A percentile compares a stretch with the other conserved stretches of the same genome.
phyloP scores from a whole-genome alignment of 1,284 basidiomycete genomes.

The Naganishia sp. region DNA sequence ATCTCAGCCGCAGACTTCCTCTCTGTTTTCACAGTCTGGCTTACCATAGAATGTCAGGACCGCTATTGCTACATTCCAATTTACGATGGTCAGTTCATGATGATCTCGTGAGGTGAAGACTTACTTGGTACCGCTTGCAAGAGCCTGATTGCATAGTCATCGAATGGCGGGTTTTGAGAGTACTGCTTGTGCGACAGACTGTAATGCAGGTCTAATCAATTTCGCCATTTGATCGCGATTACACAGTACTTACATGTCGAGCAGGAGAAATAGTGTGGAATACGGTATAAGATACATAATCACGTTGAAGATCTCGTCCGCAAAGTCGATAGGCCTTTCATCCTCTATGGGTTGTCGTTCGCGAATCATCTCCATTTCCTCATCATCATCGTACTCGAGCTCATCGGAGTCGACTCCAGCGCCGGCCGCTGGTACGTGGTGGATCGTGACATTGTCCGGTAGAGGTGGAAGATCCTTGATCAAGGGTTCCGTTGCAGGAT shows the following conservation, averaged over 20 bases:
- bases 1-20: slow-evolving; percentile 5
- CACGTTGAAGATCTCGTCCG: slow-evolving; percentile 52
- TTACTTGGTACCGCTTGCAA: slow-evolving; percentile 44
- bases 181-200: slow-evolving; percentile 48
- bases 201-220: neutral
- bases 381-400: slow-evolving; percentile 32
- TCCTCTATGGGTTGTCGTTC: slow-evolving; percentile 1
- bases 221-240: neutral
- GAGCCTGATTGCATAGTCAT: slow-evolving; percentile 37
- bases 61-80: neutral
- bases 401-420: slow-evolving; percentile 26
- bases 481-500: slow-evolving; percentile 4
- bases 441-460: slow-evolving; percentile 1
- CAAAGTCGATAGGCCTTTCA: slow-evolving; percentile 34
- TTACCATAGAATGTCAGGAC: slow-evolving; percentile 20
- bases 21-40: neutral
- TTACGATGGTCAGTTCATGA: neutral
- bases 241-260: slow-evolving; percentile 48
- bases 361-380: slow-evolving; percentile 4
- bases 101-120: slow-evolving; percentile 2
- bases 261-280: slow-evolving; percentile 48
- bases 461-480: slow-evolving; percentile 23
- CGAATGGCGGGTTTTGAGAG: slow-evolving; percentile 38
- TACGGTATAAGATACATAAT: slow-evolving; percentile 51
- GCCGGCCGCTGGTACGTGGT: neutral